Conservation (phyloP, 768 basidiomycete genomes). For the Lactifluus hygrophoroides region DNA sequence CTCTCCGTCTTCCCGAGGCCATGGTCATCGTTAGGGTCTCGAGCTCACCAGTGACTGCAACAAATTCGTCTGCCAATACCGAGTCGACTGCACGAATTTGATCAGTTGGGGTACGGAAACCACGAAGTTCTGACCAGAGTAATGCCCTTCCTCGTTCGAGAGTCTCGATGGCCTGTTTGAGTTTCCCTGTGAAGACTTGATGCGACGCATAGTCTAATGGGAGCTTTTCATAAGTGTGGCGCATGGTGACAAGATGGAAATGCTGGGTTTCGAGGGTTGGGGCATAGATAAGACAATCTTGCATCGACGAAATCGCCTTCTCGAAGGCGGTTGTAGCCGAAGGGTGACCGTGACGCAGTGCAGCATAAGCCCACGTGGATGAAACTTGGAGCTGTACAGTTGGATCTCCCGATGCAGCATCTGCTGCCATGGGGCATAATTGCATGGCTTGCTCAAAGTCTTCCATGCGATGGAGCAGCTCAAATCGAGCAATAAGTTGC, state of each 20-base stretch:
- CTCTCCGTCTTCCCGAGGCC: background rate
- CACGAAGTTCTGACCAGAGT: constrained; percentile 5
- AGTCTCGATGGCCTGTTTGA: background rate
- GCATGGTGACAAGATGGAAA: background rate
- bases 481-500: background rate
- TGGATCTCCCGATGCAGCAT: background rate
- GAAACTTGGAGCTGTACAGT: background rate
- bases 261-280: constrained; percentile 6
- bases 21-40: background rate
- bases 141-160: constrained; percentile 1
- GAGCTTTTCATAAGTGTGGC: background rate
- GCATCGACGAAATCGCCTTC: background rate
- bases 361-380: background rate
- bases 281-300: background rate
- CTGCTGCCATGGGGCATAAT: background rate
- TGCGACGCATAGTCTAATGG: background rate
- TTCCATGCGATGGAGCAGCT: background rate
- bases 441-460: background rate
- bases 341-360: background rate
- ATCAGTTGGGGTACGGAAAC: background rate
- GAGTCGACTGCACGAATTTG: background rate
- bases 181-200: background rate
- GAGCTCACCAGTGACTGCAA: background rate
- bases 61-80: background rate
- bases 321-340: background rate